These are phyloP conservation scores for Leccinum rimulosum DNA, from an alignment of 768 basidiomycete genomes.

Conservation along the genomic window DNA sequence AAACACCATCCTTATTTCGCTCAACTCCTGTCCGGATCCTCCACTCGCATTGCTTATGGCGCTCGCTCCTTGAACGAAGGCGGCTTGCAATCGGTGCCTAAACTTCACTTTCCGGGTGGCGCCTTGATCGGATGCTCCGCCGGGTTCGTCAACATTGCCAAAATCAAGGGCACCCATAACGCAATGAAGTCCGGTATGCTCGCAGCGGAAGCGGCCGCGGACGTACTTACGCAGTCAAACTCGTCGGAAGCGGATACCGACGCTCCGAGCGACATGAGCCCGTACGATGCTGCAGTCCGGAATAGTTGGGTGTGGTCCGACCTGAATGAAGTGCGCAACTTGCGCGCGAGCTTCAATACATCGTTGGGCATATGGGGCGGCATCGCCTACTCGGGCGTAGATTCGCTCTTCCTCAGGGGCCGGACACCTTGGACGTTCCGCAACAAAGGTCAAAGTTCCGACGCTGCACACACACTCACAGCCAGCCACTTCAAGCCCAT, in stretches of 20 bases:
- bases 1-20: conserved; percentile 96
- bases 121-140: conserved; percentile 94
- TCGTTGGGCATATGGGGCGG: conserved; percentile 83
- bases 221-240: conserved; percentile 43
- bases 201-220: conserved; percentile 85
- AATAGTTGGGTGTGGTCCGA: conserved; percentile 85
- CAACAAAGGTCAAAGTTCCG: conserved; percentile 51
- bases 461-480: conserved; percentile 69
- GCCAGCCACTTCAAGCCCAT: conserved; percentile 71
- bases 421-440: conserved; percentile 91
- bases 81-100: conserved; percentile 87
- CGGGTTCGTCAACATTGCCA: conserved; percentile 93
- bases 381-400: conserved; percentile 84
- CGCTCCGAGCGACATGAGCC: conserved; percentile 57
- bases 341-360: conserved; percentile 86
- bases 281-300: conserved; percentile 67
- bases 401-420: conserved; percentile 81
- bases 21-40: conserved; percentile 68
- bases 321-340: conserved; percentile 85
- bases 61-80: conserved; percentile 91
- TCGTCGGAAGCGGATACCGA: not conserved
- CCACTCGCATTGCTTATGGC: conserved; percentile 84
- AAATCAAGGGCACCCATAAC: conserved; percentile 98
- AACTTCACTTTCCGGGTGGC: conserved; percentile 87
- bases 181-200: conserved; percentile 99